These are phyloP conservation scores for Xerocomellus dryophilus DNA, from an alignment of 768 basidiomycete genomes.

Conservation along the genomic window DNA sequence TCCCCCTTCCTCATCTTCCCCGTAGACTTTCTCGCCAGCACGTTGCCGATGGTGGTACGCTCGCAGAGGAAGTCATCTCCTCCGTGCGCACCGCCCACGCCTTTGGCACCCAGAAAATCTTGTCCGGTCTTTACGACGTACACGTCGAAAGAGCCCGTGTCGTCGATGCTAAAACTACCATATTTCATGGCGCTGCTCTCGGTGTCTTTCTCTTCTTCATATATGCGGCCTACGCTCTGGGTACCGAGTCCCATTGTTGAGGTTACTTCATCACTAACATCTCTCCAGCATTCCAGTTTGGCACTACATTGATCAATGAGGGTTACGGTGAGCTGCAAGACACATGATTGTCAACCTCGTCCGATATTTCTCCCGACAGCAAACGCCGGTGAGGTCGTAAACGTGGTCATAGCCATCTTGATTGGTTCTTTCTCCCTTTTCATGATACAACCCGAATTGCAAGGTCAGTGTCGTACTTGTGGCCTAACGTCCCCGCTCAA, in stretches of 20 bases:
- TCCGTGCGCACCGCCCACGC: conserved; percentile 88
- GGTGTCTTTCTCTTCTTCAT: conserved; percentile 83
- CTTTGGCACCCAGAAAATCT: conserved; percentile 73
- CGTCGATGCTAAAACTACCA: conserved; percentile 56
- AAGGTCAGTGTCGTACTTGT: conserved; percentile 44
- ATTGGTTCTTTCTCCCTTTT: conserved; percentile 91
- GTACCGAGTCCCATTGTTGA: conserved; percentile 33
- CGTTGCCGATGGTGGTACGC: conserved; percentile 72
- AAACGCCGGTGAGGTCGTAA: conserved; percentile 70
- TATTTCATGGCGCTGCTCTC: conserved; percentile 60
- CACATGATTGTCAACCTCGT: background rate
- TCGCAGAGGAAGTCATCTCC: conserved; percentile 93
- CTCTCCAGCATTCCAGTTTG: conserved; percentile 74
- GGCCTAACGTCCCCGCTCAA: background rate
- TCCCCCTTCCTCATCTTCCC: background rate
- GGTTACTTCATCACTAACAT: background rate
- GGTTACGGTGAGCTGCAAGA: conserved; percentile 42
- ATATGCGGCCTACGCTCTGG: conserved; percentile 68
- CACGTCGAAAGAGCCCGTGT: conserved; percentile 52
- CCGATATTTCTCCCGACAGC: conserved; percentile 37
- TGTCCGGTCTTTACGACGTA: conserved; percentile 62
- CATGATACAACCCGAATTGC: conserved; percentile 82
- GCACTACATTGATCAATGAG: conserved; percentile 76
- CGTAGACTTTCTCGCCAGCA: conserved; percentile 63
- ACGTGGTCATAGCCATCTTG: conserved; percentile 78